Evolutionary conservation across 495 filamentous ascomycete species (phyloP).

Genomic region (Penicillium crystallinum): DNA sequence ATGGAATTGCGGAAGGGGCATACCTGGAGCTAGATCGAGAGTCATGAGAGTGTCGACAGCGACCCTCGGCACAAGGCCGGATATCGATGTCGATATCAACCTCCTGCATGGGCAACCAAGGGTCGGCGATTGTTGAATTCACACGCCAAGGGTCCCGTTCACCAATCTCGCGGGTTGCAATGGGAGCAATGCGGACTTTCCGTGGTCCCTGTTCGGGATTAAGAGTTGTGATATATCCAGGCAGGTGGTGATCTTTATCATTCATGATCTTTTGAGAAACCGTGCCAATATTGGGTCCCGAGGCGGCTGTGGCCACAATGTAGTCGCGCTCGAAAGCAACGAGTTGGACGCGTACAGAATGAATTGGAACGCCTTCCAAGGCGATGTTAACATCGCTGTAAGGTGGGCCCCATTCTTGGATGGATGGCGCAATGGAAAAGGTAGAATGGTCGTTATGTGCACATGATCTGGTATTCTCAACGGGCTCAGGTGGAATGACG

Average conservation of each 20-base stretch:
- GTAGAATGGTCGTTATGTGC: slow-evolving; percentile 13
- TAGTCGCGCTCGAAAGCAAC: slow-evolving; percentile 57
- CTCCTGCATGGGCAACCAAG: slow-evolving; percentile 26
- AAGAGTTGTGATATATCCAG: background rate
- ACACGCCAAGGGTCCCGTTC: slow-evolving; percentile 19
- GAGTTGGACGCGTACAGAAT: slow-evolving; percentile 56
- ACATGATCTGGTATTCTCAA: background rate
- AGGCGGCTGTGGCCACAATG: slow-evolving; percentile 54
- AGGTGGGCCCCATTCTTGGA: slow-evolving; percentile 43
- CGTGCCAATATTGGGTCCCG: slow-evolving; percentile 26
- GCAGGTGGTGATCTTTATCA: slow-evolving; percentile 4
- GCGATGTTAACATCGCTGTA: slow-evolving; percentile 49
- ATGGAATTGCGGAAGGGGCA: background rate
- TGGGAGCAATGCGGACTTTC: slow-evolving; percentile 11
- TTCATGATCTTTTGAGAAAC: slow-evolving; percentile 5
- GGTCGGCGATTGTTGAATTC: slow-evolving; percentile 10
- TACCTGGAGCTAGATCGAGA: background rate
- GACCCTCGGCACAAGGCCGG: slow-evolving; percentile 21
- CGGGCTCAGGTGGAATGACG: slow-evolving; percentile 51
- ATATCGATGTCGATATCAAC: slow-evolving; percentile 24
- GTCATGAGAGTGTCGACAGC: slow-evolving; percentile 12
- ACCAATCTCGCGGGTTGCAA: slow-evolving; percentile 11
- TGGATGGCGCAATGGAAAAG: slow-evolving; percentile 17
- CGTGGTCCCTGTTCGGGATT: background rate
- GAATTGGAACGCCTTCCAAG: slow-evolving; percentile 42